Evolutionary conservation across 441 rosid species (phyloP).

Genomic region (Euphorbia schlechtendalii): DNA sequence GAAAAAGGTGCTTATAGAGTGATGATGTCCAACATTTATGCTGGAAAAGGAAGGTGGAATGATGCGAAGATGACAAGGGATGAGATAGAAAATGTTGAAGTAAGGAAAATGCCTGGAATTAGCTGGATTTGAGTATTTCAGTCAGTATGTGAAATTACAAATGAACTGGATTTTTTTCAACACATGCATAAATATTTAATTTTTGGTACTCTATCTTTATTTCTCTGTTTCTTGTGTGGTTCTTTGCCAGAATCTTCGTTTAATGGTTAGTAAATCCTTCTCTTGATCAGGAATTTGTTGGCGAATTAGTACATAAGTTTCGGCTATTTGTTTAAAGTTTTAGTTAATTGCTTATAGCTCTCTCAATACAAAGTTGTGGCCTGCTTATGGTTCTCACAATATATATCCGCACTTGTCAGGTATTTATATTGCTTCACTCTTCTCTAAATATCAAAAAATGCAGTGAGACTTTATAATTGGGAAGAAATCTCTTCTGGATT

Average conservation of each 20-base stretch:
- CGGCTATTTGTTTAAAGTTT: neutral
- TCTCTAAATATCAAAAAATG: neutral
- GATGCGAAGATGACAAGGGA: conserved; percentile 55
- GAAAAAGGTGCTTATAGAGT: conserved; percentile 57
- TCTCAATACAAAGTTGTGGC: neutral
- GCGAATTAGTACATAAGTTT: neutral
- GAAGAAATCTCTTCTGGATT: neutral
- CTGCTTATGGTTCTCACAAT: neutral
- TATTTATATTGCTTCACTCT: neutral
- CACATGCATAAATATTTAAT: neutral
- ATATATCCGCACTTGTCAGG: neutral
- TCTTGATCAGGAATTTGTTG: neutral
- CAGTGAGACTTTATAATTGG: neutral
- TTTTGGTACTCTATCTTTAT: neutral
- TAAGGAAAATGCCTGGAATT: conserved; percentile 48
- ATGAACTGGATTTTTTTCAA: no score
- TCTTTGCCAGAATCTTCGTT: conserved; percentile 9
- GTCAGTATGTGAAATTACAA: no score
- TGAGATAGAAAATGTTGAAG: conserved; percentile 23
- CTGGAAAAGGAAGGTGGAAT: conserved; percentile 70
- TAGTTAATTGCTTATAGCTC: neutral
- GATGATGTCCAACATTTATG: conserved; percentile 75
- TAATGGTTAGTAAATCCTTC: conserved; percentile 6
- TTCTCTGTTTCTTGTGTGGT: conserved; percentile 3
- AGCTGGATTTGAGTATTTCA: conserved; percentile 54